Evolutionary conservation across 495 filamentous ascomycete species (phyloP).

Genomic region (Lophiotrema nucula): DNA sequence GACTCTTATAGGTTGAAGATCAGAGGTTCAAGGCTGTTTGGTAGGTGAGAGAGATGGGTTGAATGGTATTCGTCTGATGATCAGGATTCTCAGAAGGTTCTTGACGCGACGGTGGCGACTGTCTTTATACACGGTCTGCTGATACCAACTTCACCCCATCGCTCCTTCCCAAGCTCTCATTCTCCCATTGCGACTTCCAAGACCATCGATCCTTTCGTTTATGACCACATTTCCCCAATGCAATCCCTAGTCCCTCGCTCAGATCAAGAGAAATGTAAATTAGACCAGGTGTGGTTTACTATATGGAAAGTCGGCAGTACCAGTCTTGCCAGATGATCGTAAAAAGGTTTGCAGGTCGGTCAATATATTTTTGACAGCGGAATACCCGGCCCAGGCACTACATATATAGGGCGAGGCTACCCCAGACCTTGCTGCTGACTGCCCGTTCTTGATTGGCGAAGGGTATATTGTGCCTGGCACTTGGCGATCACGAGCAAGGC

Average conservation of each 20-base stretch:
- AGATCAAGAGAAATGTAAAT: slow-evolving; percentile 6
- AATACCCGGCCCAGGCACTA: slow-evolving; percentile 1
- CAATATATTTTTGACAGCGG: slow-evolving; percentile 4
- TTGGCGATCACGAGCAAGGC: slow-evolving; percentile 10
- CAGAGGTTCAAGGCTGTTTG: background rate
- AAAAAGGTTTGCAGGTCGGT: background rate
- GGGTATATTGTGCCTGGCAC: slow-evolving; percentile 22
- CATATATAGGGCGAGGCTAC: slow-evolving; percentile 7
- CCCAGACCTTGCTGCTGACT: background rate
- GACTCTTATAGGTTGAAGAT: too few species aligned
- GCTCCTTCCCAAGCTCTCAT: background rate
- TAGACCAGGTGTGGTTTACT: background rate
- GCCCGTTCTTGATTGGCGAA: slow-evolving; percentile 1
- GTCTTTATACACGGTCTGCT: background rate
- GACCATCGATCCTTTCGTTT: slow-evolving; percentile 6
- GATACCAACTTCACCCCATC: background rate
- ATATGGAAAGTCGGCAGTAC: slow-evolving; percentile 9
- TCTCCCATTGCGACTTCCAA: background rate
- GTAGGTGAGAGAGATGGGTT: background rate
- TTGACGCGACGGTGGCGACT: background rate
- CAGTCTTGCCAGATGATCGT: background rate
- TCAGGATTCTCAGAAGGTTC: background rate
- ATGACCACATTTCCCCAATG: background rate
- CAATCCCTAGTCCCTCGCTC: background rate
- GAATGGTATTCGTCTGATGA: background rate